phyloP scores from a whole-genome alignment of 805 yeast genomes.

The Blastobotrys attinorum region DNA sequence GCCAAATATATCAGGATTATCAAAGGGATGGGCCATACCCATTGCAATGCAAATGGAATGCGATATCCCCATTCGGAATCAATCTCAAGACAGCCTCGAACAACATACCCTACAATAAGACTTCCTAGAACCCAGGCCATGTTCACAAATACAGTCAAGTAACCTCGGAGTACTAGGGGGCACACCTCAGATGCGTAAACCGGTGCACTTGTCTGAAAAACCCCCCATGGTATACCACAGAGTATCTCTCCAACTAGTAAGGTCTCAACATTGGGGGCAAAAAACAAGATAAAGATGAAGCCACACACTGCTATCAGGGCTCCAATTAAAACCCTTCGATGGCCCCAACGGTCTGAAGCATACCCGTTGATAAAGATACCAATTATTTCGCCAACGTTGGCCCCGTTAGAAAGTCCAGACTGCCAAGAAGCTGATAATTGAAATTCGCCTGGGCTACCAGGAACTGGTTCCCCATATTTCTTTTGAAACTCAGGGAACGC shows the following conservation, averaged over 20 bases:
- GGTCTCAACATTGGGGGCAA: conserved; percentile 33
- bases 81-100: conserved; percentile 38
- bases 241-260: conserved; percentile 33
- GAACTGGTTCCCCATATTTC: conserved; percentile 31
- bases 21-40: conserved; percentile 51
- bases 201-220: conserved; percentile 41
- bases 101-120: conserved; percentile 45
- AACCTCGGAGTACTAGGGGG: conserved; percentile 42
- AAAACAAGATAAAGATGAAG: conserved; percentile 40
- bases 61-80: conserved; percentile 36
- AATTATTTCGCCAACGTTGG: conserved; percentile 34
- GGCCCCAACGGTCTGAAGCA: conserved; percentile 39
- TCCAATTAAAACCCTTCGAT: conserved; percentile 34
- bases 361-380: conserved; percentile 41
- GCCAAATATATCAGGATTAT: conserved; percentile 36
- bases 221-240: conserved; percentile 43
- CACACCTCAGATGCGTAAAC: conserved; percentile 50
- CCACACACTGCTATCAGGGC: conserved; percentile 29
- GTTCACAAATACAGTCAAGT: conserved; percentile 43
- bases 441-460: conserved; percentile 6
- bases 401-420: conserved; percentile 17
- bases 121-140: conserved; percentile 53
- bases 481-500: conserved; percentile 38
- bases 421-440: conserved; percentile 18
- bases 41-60: conserved; percentile 51